phyloP scores from a whole-genome alignment of 2,329 filamentous ascomycete genomes.

The Penicillium italicum region DNA sequence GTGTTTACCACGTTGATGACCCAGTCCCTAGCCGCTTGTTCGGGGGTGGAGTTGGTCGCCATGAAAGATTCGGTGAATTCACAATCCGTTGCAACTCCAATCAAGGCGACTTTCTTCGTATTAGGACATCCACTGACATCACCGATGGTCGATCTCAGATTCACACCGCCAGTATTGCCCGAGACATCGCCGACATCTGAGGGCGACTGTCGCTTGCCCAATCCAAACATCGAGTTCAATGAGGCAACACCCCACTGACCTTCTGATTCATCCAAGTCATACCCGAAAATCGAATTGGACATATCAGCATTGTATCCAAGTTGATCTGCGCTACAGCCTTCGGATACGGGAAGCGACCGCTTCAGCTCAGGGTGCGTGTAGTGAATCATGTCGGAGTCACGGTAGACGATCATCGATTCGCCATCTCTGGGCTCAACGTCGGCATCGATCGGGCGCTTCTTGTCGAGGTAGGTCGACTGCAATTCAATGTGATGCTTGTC shows the following conservation, averaged over 20 bases:
- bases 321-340: conserved; percentile 68
- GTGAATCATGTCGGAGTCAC: conserved; percentile 75
- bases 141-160: conserved; percentile 75
- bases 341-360: conserved; percentile 48
- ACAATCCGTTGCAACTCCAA: conserved; percentile 92
- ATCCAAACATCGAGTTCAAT: conserved; percentile 64
- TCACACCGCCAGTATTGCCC: conserved; percentile 75
- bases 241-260: conserved; percentile 59
- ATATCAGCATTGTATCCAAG: conserved; percentile 74
- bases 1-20: conserved; percentile 80
- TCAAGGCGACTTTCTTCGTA: conserved; percentile 84
- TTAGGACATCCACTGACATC: conserved; percentile 78
- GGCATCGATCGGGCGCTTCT: conserved; percentile 69
- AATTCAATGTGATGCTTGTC: conserved; percentile 86
- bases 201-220: conserved; percentile 55
- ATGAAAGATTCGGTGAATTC: conserved; percentile 74
- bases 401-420: conserved; percentile 85
- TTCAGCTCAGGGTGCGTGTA: conserved; percentile 59
- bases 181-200: conserved; percentile 64
- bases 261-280: conserved; percentile 53
- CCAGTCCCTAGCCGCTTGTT: conserved; percentile 64
- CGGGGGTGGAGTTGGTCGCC: conserved; percentile 38
- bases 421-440: conserved; percentile 53
- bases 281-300: conserved; percentile 62
- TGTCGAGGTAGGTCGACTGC: conserved; percentile 67